Evolutionary conservation across 1,284 basidiomycete species (phyloP).

Genomic region (Ustilago cynodontis): DNA sequence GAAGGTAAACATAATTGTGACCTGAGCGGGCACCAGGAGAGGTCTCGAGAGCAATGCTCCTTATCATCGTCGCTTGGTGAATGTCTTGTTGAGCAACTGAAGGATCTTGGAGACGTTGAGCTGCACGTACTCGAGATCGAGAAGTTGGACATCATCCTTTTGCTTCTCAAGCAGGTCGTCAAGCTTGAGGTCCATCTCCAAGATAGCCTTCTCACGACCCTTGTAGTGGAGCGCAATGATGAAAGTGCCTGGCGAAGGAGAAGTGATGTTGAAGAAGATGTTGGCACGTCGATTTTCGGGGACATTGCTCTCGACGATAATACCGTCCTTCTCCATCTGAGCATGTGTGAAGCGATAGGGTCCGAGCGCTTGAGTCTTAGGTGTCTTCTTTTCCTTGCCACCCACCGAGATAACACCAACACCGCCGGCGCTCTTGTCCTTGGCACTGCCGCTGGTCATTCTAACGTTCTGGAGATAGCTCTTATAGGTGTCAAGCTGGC

Average conservation of each 20-base stretch:
- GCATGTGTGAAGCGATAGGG: conserved; percentile 97
- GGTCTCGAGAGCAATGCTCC: not conserved
- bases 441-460: conserved; percentile 75
- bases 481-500: conserved; percentile 99
- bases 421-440: conserved; percentile 76
- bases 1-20: conserved; percentile 9
- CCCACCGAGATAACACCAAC: conserved; percentile 96
- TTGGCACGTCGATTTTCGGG: conserved; percentile 93
- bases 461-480: conserved; percentile 98
- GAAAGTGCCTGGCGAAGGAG: conserved; percentile 96
- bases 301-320: conserved; percentile 98
- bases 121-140: conserved; percentile 97
- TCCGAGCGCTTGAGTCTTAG: conserved; percentile 86
- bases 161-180: conserved; percentile 98
- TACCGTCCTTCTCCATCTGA: conserved; percentile 99
- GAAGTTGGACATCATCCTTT: conserved; percentile 95
- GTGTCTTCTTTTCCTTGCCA: conserved; percentile 94
- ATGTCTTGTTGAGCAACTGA: conserved; percentile 74
- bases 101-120: conserved; percentile 95
- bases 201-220: conserved; percentile 97
- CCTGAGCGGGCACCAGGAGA: not conserved
- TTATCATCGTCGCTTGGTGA: conserved; percentile 56
- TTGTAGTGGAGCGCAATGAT: conserved; percentile 99
- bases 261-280: conserved; percentile 98
- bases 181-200: conserved; percentile 99